phyloP scores from a whole-genome alignment of 169 alveolate genomes.

The Eimeria praecox region DNA sequence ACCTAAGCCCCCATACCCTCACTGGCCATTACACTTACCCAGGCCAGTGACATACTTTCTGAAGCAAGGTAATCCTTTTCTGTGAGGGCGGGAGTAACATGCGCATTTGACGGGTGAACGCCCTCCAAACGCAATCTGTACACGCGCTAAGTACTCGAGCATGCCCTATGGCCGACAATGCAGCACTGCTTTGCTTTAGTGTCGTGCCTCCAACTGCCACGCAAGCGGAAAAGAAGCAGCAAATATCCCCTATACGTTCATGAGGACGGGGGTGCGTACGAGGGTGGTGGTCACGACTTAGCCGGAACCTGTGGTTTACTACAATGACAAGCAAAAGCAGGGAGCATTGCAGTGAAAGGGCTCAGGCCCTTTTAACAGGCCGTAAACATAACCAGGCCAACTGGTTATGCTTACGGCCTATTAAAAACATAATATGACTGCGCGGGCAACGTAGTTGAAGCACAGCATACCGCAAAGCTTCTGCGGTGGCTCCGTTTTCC shows the following conservation, averaged over 20 bases:
- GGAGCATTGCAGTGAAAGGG: not conserved
- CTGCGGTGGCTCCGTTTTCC: not conserved
- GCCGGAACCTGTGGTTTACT: not conserved
- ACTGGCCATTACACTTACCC: not conserved
- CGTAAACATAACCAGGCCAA: not conserved
- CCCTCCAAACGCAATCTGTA: not conserved
- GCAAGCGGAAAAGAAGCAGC: no score
- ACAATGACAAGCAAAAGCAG: not conserved
- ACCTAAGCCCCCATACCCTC: not conserved
- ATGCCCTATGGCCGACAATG: no score
- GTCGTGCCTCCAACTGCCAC: no score
- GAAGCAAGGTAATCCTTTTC: not conserved
- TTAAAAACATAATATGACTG: no score
- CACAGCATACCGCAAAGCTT: not conserved
- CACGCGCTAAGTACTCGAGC: not conserved
- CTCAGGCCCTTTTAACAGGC: no score
- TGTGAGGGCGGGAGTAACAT: not conserved
- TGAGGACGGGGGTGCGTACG: no score
- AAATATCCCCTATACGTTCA: no score
- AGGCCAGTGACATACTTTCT: not conserved
- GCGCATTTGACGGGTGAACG: not conserved
- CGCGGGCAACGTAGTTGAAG: not conserved
- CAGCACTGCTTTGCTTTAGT: no score
- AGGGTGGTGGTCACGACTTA: not conserved
- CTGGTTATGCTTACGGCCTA: not conserved